These are phyloP conservation scores for Phoma sp. DNA, from an alignment of 2,329 filamentous ascomycete genomes.

Conservation along the genomic window DNA sequence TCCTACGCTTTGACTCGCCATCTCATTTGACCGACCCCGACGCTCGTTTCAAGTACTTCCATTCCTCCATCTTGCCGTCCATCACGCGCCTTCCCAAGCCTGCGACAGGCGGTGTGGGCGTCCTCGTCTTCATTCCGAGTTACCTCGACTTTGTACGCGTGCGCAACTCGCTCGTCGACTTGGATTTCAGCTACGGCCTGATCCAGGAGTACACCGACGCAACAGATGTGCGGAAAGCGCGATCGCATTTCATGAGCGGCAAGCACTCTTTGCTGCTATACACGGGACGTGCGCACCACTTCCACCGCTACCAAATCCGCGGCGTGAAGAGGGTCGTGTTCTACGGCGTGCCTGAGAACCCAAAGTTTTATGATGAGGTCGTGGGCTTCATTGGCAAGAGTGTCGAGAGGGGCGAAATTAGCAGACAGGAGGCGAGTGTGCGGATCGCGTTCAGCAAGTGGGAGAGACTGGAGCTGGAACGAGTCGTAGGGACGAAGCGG, in stretches of 20 bases:
- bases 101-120: conserved; percentile 63
- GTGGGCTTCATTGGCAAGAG: conserved; percentile 67
- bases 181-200: conserved; percentile 74
- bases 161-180: conserved; percentile 87
- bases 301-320: conserved; percentile 81
- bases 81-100: conserved; percentile 73
- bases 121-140: conserved; percentile 86
- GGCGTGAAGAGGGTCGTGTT: conserved; percentile 86
- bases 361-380: conserved; percentile 78
- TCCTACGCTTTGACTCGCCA: conserved; percentile 79
- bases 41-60: conserved; percentile 89
- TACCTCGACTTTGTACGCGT: conserved; percentile 96
- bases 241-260: conserved; percentile 85
- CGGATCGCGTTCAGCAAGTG: conserved; percentile 80
- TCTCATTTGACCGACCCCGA: conserved; percentile 81
- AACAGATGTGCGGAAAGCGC: conserved; percentile 79
- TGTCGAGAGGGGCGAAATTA: conserved; percentile 65
- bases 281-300: conserved; percentile 95
- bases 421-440: conserved; percentile 56
- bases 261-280: conserved; percentile 86
- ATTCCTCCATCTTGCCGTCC: conserved; percentile 76
- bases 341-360: conserved; percentile 90
- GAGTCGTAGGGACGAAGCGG: conserved; percentile 81
- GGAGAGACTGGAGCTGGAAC: conserved; percentile 87
- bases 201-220: conserved; percentile 88